Percentiles rank a stretch among this genome's conserved stretches.
These are phyloP conservation scores for Melastoma candidum DNA, from an alignment of 441 rosid species.

Conservation along the genomic window DNA sequence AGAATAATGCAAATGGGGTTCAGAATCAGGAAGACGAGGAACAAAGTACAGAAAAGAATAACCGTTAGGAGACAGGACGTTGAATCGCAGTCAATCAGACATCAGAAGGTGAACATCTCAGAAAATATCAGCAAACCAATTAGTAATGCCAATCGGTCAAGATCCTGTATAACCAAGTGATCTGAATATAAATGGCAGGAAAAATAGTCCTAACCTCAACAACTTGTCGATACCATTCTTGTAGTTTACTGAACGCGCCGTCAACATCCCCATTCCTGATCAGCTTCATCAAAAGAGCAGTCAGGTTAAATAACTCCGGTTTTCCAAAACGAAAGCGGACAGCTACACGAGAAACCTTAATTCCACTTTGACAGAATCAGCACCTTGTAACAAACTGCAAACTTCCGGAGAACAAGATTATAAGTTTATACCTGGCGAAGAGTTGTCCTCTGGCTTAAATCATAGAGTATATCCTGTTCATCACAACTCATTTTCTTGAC, in stretches of 20 bases:
- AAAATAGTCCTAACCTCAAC: slow-evolving; percentile 44
- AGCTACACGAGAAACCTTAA: too few species aligned
- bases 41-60: too few species aligned
- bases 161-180: neutral
- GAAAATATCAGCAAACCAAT: too few species aligned
- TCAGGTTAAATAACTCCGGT: slow-evolving; percentile 12
- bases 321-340: too few species aligned
- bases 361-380: too few species aligned
- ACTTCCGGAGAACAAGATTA: neutral
- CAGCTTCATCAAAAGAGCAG: slow-evolving; percentile 37
- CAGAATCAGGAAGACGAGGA: too few species aligned
- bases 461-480: slow-evolving; percentile 52
- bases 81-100: too few species aligned
- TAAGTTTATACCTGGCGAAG: slow-evolving; percentile 63
- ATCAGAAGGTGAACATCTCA: too few species aligned
- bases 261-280: slow-evolving; percentile 77
- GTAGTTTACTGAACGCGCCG: slow-evolving; percentile 54
- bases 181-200: neutral
- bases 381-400: too few species aligned
- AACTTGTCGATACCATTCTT: slow-evolving; percentile 70
- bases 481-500: slow-evolving; percentile 51
- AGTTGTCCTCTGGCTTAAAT: slow-evolving; percentile 61
- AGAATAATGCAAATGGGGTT: neutral
- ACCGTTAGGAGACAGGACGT: too few species aligned
- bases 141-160: too few species aligned